phyloP scores from a whole-genome alignment of 1,284 basidiomycete genomes.

The Phlebopus sp. region DNA sequence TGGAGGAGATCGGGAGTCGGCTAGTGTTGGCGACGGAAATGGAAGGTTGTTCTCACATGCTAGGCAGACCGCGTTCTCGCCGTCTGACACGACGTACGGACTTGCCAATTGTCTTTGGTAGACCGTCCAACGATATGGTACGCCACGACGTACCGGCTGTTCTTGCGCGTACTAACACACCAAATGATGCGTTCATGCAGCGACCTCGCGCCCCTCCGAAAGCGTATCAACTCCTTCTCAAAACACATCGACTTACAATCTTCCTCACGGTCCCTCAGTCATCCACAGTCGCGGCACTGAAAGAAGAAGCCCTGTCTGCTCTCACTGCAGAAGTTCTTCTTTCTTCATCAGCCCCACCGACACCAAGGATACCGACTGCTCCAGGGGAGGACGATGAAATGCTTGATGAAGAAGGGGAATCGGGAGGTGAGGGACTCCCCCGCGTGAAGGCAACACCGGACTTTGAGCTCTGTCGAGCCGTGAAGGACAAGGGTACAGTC shows the following conservation, averaged over 20 bases:
- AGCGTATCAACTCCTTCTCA: slow-evolving; percentile 61
- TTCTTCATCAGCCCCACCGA: slow-evolving; percentile 8
- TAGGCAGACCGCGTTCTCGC: background rate
- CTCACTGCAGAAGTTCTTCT: slow-evolving; percentile 45
- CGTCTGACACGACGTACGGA: too few relatives aligned
- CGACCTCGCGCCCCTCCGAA: slow-evolving; percentile 47
- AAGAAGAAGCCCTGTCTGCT: slow-evolving; percentile 61
- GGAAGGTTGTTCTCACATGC: slow-evolving; percentile 25
- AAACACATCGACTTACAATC: slow-evolving; percentile 67
- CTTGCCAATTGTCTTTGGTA: background rate
- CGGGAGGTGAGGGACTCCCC: slow-evolving; percentile 43
- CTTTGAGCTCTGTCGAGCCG: slow-evolving; percentile 60
- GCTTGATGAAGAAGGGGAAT: slow-evolving; percentile 10
- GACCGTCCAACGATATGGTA: slow-evolving; percentile 23
- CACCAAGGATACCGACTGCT: slow-evolving; percentile 18
- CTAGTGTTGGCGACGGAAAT: slow-evolving; percentile 10
- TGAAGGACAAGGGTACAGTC: slow-evolving; percentile 50
- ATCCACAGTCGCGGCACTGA: too few relatives aligned
- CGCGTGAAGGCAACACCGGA: slow-evolving; percentile 44
- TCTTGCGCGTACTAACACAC: background rate
- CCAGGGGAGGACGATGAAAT: slow-evolving; percentile 26
- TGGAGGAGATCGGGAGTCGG: slow-evolving; percentile 15
- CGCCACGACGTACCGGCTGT: slow-evolving; percentile 3
- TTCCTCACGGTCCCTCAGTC: slow-evolving; percentile 55
- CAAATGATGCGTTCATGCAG: slow-evolving; percentile 22